These are phyloP conservation scores for Nemophila menziesii DNA, from an alignment of 257 asterid genomes.

Conservation along the genomic window DNA sequence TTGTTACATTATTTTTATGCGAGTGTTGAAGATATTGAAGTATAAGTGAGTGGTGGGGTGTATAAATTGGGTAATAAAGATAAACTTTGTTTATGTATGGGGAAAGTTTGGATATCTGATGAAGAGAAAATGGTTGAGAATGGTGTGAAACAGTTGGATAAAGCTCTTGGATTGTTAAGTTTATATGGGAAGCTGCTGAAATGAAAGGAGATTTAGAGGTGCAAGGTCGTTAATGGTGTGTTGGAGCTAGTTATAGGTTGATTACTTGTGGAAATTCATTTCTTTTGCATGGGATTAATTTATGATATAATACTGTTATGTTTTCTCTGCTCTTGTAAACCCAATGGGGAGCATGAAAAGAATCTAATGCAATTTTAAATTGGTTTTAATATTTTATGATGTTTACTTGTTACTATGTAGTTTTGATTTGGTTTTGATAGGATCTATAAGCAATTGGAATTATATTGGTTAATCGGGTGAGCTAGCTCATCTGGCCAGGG, in stretches of 20 bases:
- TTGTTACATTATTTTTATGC: slow-evolving; percentile 57
- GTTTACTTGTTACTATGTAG: too few species aligned
- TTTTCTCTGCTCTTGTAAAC: too few species aligned
- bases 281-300: slow-evolving; percentile 44
- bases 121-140: slow-evolving; percentile 42
- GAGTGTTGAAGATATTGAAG: slow-evolving; percentile 41
- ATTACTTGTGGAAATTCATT: slow-evolving; percentile 49
- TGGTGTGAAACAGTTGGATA: slow-evolving; percentile 62
- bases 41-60: slow-evolving; percentile 78
- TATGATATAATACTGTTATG: slow-evolving; percentile 16
- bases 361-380: too few species aligned
- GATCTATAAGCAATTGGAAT: too few species aligned
- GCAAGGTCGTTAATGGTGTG: slow-evolving; percentile 92
- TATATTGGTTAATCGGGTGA: too few species aligned
- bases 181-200: slow-evolving; percentile 72
- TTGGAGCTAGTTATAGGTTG: slow-evolving; percentile 51
- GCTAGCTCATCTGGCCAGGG: too few species aligned
- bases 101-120: slow-evolving; percentile 57
- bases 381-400: too few species aligned
- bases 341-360: too few species aligned
- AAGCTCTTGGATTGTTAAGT: slow-evolving; percentile 66
- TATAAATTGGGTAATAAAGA: slow-evolving; percentile 27
- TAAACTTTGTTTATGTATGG: slow-evolving; percentile 53
- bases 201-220: slow-evolving; percentile 64
- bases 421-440: too few species aligned